Evolutionary conservation across 163 green algal species (phyloP).

Genomic region (Trebouxiophyceae sp.): DNA sequence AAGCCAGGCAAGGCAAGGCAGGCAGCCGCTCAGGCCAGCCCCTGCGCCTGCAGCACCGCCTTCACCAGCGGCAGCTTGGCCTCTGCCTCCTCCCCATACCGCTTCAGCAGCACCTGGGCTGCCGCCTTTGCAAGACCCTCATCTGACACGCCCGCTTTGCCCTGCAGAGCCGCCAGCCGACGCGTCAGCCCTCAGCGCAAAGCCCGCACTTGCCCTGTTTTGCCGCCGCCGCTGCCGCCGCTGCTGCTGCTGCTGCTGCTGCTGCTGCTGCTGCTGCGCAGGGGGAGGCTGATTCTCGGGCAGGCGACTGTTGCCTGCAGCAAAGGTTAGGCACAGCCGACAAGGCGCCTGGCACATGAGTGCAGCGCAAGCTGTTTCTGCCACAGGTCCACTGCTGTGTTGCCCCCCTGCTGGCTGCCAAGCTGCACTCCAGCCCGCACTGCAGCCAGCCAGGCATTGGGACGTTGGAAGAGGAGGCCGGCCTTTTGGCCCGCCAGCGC

Average conservation of each 20-base stretch:
- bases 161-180: neutral
- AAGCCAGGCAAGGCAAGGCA: too few relatives aligned
- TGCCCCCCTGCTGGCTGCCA: too few relatives aligned
- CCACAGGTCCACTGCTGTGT: neutral
- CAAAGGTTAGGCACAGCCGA: neutral
- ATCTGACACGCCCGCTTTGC: neutral
- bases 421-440: neutral
- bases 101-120: constrained; percentile 13
- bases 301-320: neutral
- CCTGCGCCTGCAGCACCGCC: constrained; percentile 16
- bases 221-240: neutral
- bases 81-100: constrained; percentile 17
- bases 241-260: too few relatives aligned
- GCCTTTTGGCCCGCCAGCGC: constrained; percentile 23
- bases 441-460: neutral
- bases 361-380: constrained; percentile 3
- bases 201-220: neutral
- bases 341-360: neutral
- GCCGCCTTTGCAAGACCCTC: constrained; percentile 7
- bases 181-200: neutral
- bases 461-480: neutral
- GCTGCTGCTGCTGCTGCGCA: too few relatives aligned
- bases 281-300: too few relatives aligned
- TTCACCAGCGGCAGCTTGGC: constrained; percentile 27
- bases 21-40: neutral